These are phyloP conservation scores for Metschnikowia orientalis DNA, from an alignment of 805 yeast genomes.

Conservation along the genomic window DNA sequence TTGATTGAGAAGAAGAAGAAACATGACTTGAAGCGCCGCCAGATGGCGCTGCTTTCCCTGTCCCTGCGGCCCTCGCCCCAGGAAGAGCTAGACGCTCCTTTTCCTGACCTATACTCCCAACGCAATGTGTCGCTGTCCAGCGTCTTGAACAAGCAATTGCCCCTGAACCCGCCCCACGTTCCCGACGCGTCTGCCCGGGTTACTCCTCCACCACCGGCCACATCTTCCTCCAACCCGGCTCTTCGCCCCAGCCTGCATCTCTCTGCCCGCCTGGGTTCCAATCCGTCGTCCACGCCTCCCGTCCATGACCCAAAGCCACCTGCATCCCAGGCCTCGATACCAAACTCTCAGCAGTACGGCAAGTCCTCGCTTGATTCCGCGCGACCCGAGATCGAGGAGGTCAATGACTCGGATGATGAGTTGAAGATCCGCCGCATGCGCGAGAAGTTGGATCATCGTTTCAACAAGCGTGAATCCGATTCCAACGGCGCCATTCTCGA, in stretches of 20 bases:
- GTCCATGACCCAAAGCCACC: too few relatives aligned
- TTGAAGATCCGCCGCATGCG: conserved; percentile 16
- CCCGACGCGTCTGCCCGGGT: too few relatives aligned
- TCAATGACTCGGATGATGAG: conserved; percentile 39
- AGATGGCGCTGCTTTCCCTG: conserved; percentile 26
- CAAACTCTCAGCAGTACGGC: too few relatives aligned
- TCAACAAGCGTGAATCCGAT: conserved; percentile 7
- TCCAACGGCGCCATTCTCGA: conserved; percentile 20
- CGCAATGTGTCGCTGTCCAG: conserved; percentile 11
- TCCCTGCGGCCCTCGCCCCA: conserved; percentile 17
- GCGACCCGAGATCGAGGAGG: conserved; percentile 34
- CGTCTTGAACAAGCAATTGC: conserved; percentile 11
- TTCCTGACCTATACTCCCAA: conserved; percentile 44
- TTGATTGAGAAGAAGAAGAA: conserved; percentile 70
- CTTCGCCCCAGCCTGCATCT: too few relatives aligned
- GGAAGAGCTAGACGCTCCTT: conserved; percentile 7
- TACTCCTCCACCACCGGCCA: too few relatives aligned
- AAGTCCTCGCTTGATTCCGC: too few relatives aligned
- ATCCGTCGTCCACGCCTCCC: too few relatives aligned
- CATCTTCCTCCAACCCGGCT: neutral
- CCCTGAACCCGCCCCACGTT: conserved; percentile 10
- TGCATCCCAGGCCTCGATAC: too few relatives aligned
- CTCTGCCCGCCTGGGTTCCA: too few relatives aligned
- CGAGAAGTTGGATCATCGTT: conserved; percentile 15
- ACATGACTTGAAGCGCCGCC: conserved; percentile 47